phyloP scores from a whole-genome alignment of 2,329 filamentous ascomycete genomes.

The Diaporthe amygdali region DNA sequence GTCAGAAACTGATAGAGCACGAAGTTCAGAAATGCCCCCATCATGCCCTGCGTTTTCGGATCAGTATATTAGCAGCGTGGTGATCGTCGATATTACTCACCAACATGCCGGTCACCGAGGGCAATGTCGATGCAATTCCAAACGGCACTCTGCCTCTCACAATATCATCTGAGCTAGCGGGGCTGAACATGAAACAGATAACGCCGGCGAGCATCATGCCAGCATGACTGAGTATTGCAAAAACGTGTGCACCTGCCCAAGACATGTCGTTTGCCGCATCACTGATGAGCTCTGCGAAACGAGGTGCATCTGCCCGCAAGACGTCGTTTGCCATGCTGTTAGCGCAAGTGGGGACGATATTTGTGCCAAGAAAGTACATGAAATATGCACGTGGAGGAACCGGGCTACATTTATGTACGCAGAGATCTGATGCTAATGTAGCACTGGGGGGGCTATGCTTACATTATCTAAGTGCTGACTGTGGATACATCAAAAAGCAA shows the following conservation, averaged over 20 bases:
- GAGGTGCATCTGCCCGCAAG: no score
- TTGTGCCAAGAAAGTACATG: neutral
- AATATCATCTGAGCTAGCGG: neutral
- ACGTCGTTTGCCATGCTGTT: neutral
- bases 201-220: neutral
- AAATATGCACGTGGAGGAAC: neutral
- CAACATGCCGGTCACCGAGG: neutral
- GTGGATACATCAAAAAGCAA: no score
- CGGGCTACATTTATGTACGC: neutral
- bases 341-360: neutral
- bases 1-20: neutral
- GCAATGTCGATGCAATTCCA: neutral
- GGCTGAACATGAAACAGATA: neutral
- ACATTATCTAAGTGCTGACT: neutral
- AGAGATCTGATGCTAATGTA: neutral
- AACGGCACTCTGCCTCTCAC: neutral
- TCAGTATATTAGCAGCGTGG: neutral
- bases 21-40: neutral
- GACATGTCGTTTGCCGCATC: no score
- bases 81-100: neutral
- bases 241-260: neutral
- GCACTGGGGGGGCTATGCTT: neutral
- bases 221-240: neutral
- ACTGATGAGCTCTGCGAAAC: no score
- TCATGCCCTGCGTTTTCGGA: neutral